Conservation (phyloP, 306 rosid genomes). For the Vicia sativa region DNA sequence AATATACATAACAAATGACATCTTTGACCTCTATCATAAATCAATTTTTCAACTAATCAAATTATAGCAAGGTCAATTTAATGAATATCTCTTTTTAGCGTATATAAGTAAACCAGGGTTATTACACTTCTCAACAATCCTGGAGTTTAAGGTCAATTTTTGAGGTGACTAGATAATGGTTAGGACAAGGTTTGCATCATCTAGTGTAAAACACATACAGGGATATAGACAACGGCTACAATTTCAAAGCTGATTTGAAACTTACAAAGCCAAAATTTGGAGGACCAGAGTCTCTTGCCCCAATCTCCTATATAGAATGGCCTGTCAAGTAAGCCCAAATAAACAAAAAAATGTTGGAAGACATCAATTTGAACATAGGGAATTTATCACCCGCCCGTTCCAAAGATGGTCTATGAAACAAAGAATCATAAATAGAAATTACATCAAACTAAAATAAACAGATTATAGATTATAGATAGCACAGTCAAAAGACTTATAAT, state of each 20-base stretch:
- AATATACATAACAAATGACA: constrained; percentile 20
- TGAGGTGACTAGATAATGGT: not conserved
- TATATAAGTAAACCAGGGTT: constrained; percentile 6
- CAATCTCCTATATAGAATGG: constrained; percentile 89
- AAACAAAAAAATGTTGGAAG: constrained; percentile 2
- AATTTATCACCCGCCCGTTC: not conserved
- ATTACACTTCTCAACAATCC: not conserved
- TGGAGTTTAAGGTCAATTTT: not conserved
- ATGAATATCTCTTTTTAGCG: not conserved
- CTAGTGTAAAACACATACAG: constrained; percentile 29
- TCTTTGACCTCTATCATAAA: constrained; percentile 3
- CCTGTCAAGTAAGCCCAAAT: constrained; percentile 57
- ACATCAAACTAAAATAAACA: constrained; percentile 23
- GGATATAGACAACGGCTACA: constrained; percentile 16
- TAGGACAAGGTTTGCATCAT: constrained; percentile 31
- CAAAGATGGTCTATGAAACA: constrained; percentile 19
- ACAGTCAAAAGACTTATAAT: constrained; percentile 30
- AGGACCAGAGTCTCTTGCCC: constrained; percentile 97
- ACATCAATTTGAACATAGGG: not conserved
- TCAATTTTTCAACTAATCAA: not conserved
- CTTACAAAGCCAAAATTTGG: constrained; percentile 96
- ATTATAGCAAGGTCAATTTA: not conserved
- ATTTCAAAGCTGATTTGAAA: constrained; percentile 36
- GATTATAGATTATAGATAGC: constrained; percentile 32
- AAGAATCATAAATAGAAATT: constrained; percentile 25